Base-by-base conservation (phyloP, 148 eudicot species). In the Rhododendron henanense region DNA sequence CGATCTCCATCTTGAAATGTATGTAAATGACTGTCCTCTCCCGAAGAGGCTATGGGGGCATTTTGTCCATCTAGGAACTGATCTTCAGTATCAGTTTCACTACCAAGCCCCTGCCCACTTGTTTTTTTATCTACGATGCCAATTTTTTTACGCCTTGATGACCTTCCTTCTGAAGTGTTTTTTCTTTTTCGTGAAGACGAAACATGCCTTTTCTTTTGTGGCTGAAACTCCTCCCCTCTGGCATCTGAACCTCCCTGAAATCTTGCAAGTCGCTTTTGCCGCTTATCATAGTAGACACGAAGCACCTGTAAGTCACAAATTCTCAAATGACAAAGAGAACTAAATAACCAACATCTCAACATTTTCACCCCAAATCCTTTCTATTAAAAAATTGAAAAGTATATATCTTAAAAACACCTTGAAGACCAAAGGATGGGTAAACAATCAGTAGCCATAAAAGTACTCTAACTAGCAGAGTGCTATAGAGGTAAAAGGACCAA, bases 221-320 rank as follows among this genome's bases (percentile, higher is more conserved):
- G 86, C 86, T 88, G 88, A 87, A 83, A 83, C 41, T 90, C 90
- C 83, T 86, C 87, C 55, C 80, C 89, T 48, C 89, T 87, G 47
- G 87, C 85, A 85, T 89, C 59, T 82, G 85, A 59, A 89, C 83
- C 90, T 85, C 92, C 89, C 81, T 84, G 90, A 83, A 85, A 85
- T 90, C 90, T 92, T 63, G 91, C 84, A 57, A 87, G 91, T 55
- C 90, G 88, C 81, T 84, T 85, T 87, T 90, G 97, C 82, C 95
- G 91, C 88, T 91, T 91, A 87, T 95, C 99, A 90, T 95, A 90
- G 87, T 93, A 94, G 51, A 97, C 93, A 90, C 95, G 98, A 86
- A 95, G 98, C 67, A 97, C 99, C 99, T 97, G 94, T 90, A 89
- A 65, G 85, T 71, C 85, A 85, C 67, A 80, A 85, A 73, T 77